Evolutionary conservation across 768 basidiomycete species (phyloP), one percentile per base, ranked within the genome.

Genomic region (Russula vinacea): DNA sequence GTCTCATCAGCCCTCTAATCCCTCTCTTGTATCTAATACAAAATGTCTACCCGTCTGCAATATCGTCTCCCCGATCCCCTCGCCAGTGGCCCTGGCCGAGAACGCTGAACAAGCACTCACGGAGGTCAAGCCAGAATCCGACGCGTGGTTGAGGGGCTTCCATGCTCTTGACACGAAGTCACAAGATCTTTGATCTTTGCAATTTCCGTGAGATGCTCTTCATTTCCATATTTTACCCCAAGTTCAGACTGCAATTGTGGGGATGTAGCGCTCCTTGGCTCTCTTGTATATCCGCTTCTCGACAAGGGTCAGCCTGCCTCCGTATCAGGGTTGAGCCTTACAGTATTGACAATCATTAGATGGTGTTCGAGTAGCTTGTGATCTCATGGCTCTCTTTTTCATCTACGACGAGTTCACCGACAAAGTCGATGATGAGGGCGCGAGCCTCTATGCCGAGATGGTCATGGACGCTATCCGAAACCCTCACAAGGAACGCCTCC

Each of bases 81-180:
- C 64, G 64, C 29, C 68, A 70, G 24, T 82, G 80, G 81, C 80
- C 80, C 13, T 82, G 78, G 79, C 69, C 68, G 7, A 76, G 80
- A 8, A 63, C 55, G 42, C 68, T 81, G 45, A 81, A 78, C 62
- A 74, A 76, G 3, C 65, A 75, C 60, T 80, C 54, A 61, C 61
- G 2, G 68, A 73, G 17, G 71, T 70, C 64, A 77, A 77, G 47
- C 66, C 66, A 5, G 76, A 76, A 56, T 76, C 78, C 1, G 66
- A 73, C 5, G 72, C 67, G 1, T 81, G 79, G 80, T 69, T 73
- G 54, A 71, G 74, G 40, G 61, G 66, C 16, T 80, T 78, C 70
- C 71, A 73, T 2, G 75, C 78, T 7, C 78, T 81, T 63, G 68
- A 66, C 10, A 67, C 74, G 1, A 70, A 71, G 29, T 70, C 77